Evolutionary conservation across 2,329 filamentous ascomycete genomes (phyloP), one percentile per base, ranked within the genome.

Genomic region (Ceratocystiopsis sp.): DNA sequence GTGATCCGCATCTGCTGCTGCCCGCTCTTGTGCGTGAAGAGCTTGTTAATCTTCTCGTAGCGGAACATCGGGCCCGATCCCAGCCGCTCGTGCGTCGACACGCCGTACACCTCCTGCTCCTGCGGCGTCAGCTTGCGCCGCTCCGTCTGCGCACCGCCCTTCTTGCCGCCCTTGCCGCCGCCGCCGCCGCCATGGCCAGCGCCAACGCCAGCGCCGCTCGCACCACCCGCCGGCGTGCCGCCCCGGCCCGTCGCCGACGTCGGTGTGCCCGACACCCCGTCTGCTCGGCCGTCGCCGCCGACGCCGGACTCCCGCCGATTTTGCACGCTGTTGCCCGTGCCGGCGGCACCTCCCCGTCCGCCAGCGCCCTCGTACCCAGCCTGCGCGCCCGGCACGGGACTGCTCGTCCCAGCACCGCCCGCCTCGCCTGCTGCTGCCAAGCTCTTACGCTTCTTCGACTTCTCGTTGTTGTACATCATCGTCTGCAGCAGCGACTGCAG

Each of bases 11-110:
- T 61, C 50, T 84, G 83, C 56, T 87, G 82, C 47, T 81, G 74
- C 43, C 79, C 75, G 15, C 74, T 80, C 62, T 87, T 87, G 49
- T 80, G 80, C 35, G 78, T 76, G 44, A 85, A 80, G 19, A 84
- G 73, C 59, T 86, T 86, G 51, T 80, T 78, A 46, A 89, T 74
- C 57, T 76, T 80, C 53, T 89, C 83, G 25, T 85, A 85, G 13
- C 89, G 83, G 69, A 96, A 96, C 14, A 84, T 80, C 34, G 94
- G 84, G 8, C 91, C 89, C 10, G 80, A 81, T 2, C 80, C 78
- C 35, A 95, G 70, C 25, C 89, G 82, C 44, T 96, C 89, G 56
- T 89, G 81, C 50, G 84, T 77, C 9, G 80, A 75, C 11, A 98
- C 81, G 49, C 89, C 91, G 55, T 89, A 96, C 33, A 80, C 71